phyloP scores from a whole-genome alignment of 129 eudicot genomes.

The Solidago caesia region DNA sequence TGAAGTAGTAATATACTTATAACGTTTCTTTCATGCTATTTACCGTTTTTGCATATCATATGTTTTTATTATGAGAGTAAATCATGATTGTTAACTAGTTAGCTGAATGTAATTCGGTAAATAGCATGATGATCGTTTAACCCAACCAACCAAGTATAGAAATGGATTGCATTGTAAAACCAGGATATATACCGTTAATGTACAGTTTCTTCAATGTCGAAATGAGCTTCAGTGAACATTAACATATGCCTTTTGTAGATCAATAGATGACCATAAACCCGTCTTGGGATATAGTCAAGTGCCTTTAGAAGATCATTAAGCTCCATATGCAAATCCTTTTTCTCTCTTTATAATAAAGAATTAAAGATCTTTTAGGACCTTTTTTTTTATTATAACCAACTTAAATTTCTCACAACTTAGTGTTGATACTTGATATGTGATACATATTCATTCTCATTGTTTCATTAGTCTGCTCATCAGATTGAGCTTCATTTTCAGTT shows the following conservation, averaged over 20 bases:
- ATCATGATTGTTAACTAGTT: too few species aligned
- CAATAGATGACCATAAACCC: background rate
- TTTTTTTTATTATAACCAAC: background rate
- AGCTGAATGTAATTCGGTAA: too few species aligned
- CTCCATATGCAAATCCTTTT: background rate
- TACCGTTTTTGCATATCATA: too few species aligned
- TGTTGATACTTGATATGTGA: background rate
- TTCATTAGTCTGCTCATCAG: background rate
- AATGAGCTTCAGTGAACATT: background rate
- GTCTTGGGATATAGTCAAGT: background rate
- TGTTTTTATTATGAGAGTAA: too few species aligned
- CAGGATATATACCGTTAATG: background rate
- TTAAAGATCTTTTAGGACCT: too few species aligned
- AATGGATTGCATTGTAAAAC: too few species aligned
- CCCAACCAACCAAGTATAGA: background rate
- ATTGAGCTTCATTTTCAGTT: background rate
- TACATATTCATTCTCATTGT: background rate
- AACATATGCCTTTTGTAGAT: background rate
- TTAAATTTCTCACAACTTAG: slow-evolving; percentile 1
- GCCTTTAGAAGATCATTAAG: background rate
- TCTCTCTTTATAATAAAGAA: background rate
- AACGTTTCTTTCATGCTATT: too few species aligned
- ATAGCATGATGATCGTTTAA: background rate
- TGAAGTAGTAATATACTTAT: too few species aligned
- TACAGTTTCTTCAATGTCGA: background rate